phyloP scores from a whole-genome alignment of 345 rosid genomes.

The Euclidium syriacum region DNA sequence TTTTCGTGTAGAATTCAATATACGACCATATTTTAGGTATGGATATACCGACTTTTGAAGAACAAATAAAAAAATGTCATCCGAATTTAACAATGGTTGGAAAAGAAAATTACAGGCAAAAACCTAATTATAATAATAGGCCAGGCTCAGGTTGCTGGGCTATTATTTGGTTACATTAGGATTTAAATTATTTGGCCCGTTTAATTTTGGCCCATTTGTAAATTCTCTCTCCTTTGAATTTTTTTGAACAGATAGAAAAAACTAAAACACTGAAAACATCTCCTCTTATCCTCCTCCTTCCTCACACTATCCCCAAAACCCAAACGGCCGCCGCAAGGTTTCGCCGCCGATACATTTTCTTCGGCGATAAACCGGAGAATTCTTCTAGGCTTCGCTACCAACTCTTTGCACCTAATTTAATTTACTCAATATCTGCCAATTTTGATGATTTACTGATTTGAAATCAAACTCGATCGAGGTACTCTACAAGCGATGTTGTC shows the following conservation, averaged over 20 bases:
- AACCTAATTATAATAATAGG: too few species aligned
- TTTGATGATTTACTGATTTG: neutral
- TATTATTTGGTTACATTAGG: neutral
- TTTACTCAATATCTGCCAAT: neutral
- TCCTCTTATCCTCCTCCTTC: conserved; percentile 10
- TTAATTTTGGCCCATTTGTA: neutral
- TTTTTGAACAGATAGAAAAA: neutral
- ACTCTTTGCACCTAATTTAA: neutral
- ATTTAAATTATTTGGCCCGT: neutral
- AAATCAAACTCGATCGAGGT: neutral
- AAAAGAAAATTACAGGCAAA: too few species aligned
- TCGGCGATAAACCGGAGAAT: neutral
- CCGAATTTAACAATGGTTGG: too few species aligned
- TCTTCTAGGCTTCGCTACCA: too few species aligned
- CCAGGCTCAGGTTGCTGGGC: too few species aligned
- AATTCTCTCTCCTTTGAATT: neutral
- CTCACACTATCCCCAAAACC: neutral
- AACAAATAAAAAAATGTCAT: too few species aligned
- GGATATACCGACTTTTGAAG: too few species aligned
- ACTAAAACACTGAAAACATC: too few species aligned
- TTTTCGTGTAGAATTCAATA: too few species aligned
- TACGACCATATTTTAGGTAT: too few species aligned
- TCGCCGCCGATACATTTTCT: conserved; percentile 4
- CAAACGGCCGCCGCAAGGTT: neutral
- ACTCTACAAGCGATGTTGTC: conserved; percentile 28